Evolutionary conservation across 495 filamentous ascomycete species (phyloP).

Genomic region (Pseudoneurospora amorphoporcata): DNA sequence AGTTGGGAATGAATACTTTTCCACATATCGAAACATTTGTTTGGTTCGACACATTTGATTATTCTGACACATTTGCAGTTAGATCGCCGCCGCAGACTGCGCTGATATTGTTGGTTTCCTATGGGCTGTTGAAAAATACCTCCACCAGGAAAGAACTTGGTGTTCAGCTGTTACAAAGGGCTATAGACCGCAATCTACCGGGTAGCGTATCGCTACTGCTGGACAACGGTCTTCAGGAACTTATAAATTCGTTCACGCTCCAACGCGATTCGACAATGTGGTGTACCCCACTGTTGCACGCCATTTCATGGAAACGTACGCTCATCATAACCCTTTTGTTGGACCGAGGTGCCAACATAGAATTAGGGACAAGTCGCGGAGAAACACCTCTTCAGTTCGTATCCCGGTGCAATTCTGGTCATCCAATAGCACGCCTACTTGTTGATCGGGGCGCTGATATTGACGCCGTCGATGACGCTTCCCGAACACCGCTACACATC

Average conservation of each 20-base stretch:
- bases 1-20: background rate
- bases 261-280: too few species aligned
- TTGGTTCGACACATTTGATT: too few species aligned
- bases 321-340: background rate
- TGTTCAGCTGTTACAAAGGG: background rate
- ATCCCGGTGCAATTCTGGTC: background rate
- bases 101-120: background rate
- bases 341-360: background rate
- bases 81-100: too few species aligned
- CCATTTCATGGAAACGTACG: rapidly evolving
- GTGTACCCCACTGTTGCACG: background rate
- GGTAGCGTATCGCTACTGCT: background rate
- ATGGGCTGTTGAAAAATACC: background rate
- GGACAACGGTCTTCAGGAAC: background rate
- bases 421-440: background rate
- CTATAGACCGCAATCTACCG: background rate
- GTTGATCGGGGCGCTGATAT: background rate
- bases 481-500: background rate
- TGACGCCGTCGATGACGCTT: background rate
- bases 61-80: too few species aligned
- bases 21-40: too few species aligned
- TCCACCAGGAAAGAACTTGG: background rate
- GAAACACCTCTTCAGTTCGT: background rate
- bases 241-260: background rate
- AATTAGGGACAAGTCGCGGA: background rate